These are phyloP conservation scores for Echinosophora koreensis DNA, from an alignment of 306 rosid species.

Conservation along the genomic window DNA sequence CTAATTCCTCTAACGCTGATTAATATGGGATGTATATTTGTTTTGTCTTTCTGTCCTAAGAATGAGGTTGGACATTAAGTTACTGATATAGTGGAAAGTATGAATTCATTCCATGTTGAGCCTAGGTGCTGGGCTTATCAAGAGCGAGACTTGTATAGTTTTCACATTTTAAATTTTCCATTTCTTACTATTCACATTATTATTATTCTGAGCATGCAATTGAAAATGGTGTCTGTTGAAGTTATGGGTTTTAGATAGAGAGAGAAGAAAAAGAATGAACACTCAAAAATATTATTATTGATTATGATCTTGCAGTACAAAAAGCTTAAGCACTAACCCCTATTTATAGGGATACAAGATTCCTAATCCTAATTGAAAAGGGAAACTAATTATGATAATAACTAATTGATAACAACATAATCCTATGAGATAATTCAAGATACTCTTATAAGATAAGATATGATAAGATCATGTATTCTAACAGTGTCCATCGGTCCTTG, in stretches of 20 bases:
- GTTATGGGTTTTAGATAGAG: no score
- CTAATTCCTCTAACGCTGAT: neutral
- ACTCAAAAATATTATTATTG: no score
- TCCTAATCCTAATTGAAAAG: no score
- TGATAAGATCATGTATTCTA: no score
- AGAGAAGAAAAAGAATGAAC: no score
- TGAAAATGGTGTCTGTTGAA: neutral
- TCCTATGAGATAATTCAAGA: no score
- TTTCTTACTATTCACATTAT: constrained; percentile 4
- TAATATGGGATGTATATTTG: neutral
- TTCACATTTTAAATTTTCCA: neutral
- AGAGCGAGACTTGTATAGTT: constrained; percentile 14
- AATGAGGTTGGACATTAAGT: neutral
- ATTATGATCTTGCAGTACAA: no score
- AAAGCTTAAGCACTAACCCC: no score
- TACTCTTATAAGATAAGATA: no score
- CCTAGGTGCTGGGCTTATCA: neutral
- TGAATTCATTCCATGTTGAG: constrained; percentile 16
- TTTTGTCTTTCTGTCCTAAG: constrained; percentile 17
- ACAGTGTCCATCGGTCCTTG: neutral
- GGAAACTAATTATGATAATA: no score
- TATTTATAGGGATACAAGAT: no score
- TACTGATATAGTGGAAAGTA: neutral
- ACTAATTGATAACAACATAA: no score
- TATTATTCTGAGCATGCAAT: constrained; percentile 9